phyloP scores from a whole-genome alignment of 2,329 filamentous ascomycete genomes.

The Cladosporium colombiae region DNA sequence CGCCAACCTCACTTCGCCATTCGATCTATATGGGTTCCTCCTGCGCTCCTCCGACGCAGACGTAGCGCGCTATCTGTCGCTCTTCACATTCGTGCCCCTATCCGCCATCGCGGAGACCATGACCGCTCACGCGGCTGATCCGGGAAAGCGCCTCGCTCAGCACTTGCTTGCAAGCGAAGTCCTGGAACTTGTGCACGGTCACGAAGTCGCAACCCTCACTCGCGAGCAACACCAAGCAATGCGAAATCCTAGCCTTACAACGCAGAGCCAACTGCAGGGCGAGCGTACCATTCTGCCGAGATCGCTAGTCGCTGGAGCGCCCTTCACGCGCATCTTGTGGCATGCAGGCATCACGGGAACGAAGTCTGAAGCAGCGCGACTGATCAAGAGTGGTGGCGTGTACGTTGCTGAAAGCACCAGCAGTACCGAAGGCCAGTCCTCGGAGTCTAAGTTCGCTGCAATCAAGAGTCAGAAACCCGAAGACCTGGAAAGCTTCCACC shows the following conservation, averaged over 20 bases:
- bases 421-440: conserved; percentile 27
- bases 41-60: conserved; percentile 78
- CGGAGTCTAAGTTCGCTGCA: conserved; percentile 58
- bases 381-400: conserved; percentile 36
- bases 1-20: conserved; percentile 72
- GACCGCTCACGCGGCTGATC: conserved; percentile 65
- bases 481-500: conserved; percentile 61
- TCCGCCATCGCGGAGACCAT: conserved; percentile 68
- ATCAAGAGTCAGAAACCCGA: conserved; percentile 63
- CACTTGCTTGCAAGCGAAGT: conserved; percentile 82
- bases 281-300: conserved; percentile 33
- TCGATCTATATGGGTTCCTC: conserved; percentile 89
- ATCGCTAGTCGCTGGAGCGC: conserved; percentile 30
- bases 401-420: conserved; percentile 32
- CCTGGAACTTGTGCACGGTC: conserved; percentile 75
- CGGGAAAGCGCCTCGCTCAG: conserved; percentile 74
- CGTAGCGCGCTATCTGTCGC: conserved; percentile 77
- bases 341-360: conserved; percentile 35
- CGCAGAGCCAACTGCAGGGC: conserved; percentile 32
- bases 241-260: conserved; percentile 29
- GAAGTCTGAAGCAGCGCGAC: conserved; percentile 34
- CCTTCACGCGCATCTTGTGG: conserved; percentile 35
- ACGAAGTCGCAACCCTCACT: conserved; percentile 62
- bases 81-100: conserved; percentile 86
- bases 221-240: conserved; percentile 57